Conservation (phyloP, 2,329 filamentous ascomycete species). For the Pseudocercospora fijiensis region DNA sequence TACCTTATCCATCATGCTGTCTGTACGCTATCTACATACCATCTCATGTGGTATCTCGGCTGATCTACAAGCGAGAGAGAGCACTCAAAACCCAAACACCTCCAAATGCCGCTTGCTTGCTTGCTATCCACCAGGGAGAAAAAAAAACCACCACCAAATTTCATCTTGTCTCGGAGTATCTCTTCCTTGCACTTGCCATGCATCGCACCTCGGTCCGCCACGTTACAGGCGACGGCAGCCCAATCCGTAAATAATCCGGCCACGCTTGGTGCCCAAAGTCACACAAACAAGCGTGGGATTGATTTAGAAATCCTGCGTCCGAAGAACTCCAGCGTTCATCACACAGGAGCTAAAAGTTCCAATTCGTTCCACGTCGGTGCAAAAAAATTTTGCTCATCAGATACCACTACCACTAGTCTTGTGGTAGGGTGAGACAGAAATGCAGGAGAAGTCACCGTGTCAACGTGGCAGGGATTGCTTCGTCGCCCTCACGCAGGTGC, state of each 20-base stretch:
- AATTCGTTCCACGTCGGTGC: neutral
- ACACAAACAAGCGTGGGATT: too few species aligned
- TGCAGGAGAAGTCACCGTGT: neutral
- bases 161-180: slow-evolving; percentile 10
- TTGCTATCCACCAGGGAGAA: too few species aligned
- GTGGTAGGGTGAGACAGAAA: neutral
- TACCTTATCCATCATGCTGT: slow-evolving; percentile 6
- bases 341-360: neutral
- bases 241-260: too few species aligned
- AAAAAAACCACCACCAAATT: too few species aligned
- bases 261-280: slow-evolving; percentile 7
- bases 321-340: neutral
- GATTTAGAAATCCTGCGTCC: neutral
- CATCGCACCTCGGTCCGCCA: slow-evolving; percentile 3
- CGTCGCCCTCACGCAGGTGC: slow-evolving; percentile 12
- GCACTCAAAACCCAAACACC: slow-evolving; percentile 16
- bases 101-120: slow-evolving; percentile 18
- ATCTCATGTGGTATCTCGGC: neutral
- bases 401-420: neutral
- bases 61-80: neutral
- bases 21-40: neutral
- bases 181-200: neutral
- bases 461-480: slow-evolving; percentile 10
- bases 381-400: neutral
- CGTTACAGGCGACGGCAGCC: neutral